Evolutionary conservation across 2,329 filamentous ascomycete genomes (phyloP), one percentile per base, ranked within the genome.

Genomic region (Xylaria polymorpha): DNA sequence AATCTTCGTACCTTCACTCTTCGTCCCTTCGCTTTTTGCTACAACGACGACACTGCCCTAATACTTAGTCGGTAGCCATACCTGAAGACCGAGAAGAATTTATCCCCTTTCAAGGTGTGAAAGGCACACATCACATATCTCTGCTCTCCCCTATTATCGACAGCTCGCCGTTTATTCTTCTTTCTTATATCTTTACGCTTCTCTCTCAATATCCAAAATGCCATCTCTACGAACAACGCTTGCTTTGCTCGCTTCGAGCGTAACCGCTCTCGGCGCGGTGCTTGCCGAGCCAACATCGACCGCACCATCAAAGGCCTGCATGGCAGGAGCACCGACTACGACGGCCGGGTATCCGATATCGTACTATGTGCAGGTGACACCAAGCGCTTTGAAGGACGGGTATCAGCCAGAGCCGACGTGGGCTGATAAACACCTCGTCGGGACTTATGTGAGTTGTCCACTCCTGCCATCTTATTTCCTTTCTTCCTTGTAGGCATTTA

Each of bases 271-370:
- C 41, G 69, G 70, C 44, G 67, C 43, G 58, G 62, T 70, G 12
- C 67, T 71, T 12, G 35, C 67, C 29, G 68, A 69, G 0, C 44
- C 65, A 1, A 44, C 70, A n/a, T 39, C 67, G 18, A 66, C 64
- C 1, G 37, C 41, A 14, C 41, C 50, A 2, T 64, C 67, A 3
- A 58, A 66, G 32, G 43, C 75, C 20, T 78, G 77, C 70, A 76
- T 73, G 1, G 74, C 73, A 3, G 77, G 77, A 4, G 10, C 59
- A 1, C 72, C 76, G 32, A 68, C 74, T 32, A 73, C 74, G 5
- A 78, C 77, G 10, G 74, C 75, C 10, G 77, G 77, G 35, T 79
- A 77, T 64, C 74, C 76, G 22, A 79, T 79, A 58, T 15, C 20
- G n/a, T 74, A 71, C 72, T 79, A 77, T 67, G 68, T 70, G 7